Evolutionary conservation across 2,329 filamentous ascomycete species (phyloP).

Genomic region (Pochonia chlamydosporia): DNA sequence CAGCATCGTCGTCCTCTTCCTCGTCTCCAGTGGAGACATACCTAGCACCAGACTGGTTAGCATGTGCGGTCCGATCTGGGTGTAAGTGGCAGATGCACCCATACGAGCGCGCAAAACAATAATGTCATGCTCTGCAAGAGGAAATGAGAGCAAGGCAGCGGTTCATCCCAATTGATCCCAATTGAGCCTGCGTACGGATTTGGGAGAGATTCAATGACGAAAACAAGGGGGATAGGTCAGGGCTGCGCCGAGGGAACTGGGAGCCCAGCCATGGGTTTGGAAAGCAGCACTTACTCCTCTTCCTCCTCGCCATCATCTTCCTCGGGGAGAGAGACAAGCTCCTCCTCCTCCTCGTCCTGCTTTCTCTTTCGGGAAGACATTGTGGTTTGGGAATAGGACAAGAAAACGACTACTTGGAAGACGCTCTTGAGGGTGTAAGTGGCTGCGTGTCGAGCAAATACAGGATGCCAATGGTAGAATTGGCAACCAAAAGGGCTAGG

Average conservation of each 20-base stretch:
- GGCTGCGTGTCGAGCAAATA: neutral
- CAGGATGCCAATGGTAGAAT: conserved; percentile 1
- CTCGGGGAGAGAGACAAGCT: conserved; percentile 49
- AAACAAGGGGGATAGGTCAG: too few species aligned
- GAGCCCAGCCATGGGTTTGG: too few species aligned
- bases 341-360: conserved; percentile 53
- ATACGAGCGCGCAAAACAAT: neutral
- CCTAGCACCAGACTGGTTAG: conserved; percentile 15
- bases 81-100: neutral
- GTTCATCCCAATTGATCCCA: neutral
- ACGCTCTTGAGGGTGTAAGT: conserved; percentile 5
- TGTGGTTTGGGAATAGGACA: conserved; percentile 7
- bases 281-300: conserved; percentile 42
- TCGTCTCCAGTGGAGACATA: conserved; percentile 34
- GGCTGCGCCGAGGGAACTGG: too few species aligned
- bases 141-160: neutral
- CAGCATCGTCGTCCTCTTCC: conserved; percentile 32
- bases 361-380: conserved; percentile 51
- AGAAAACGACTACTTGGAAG: neutral
- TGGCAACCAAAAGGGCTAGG: neutral
- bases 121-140: neutral
- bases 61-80: conserved; percentile 4
- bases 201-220: too few species aligned
- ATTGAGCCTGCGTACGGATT: too few species aligned
- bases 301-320: conserved; percentile 46